Conservation (phyloP, 2,329 filamentous ascomycete species). For the Stachybotrys chlorohalonatus region DNA sequence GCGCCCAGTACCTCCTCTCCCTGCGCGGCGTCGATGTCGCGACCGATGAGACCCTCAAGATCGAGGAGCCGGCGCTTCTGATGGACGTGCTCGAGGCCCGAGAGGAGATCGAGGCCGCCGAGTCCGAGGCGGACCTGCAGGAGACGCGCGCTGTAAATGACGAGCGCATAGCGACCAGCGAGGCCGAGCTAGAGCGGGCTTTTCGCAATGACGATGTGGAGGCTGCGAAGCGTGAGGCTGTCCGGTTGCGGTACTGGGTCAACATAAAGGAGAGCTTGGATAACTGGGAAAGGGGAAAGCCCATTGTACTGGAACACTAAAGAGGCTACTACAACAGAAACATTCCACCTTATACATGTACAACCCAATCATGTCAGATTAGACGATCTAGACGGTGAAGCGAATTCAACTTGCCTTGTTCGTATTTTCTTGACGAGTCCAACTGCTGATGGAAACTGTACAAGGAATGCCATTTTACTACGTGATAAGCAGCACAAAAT, state of each 20-base stretch:
- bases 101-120: slow-evolving; percentile 65
- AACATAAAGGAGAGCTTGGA: slow-evolving; percentile 75
- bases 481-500: too few relatives aligned
- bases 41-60: slow-evolving; percentile 65
- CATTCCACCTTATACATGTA: neutral
- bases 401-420: too few relatives aligned
- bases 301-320: slow-evolving; percentile 42
- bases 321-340: neutral
- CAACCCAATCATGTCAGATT: neutral
- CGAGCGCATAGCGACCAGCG: slow-evolving; percentile 52
- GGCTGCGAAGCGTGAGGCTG: slow-evolving; percentile 60
- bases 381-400: too few relatives aligned
- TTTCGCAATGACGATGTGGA: slow-evolving; percentile 61
- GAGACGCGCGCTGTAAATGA: slow-evolving; percentile 58
- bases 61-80: slow-evolving; percentile 61
- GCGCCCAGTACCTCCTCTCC: slow-evolving; percentile 82
- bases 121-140: slow-evolving; percentile 54
- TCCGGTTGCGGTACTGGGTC: slow-evolving; percentile 80
- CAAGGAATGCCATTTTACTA: too few relatives aligned
- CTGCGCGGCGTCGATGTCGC: slow-evolving; percentile 68
- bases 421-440: too few relatives aligned
- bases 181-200: slow-evolving; percentile 50
- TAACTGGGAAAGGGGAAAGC: slow-evolving; percentile 75
- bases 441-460: too few relatives aligned
- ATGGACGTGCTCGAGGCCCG: slow-evolving; percentile 73